Evolutionary conservation across 2,329 filamentous ascomycete species (phyloP), one percentile per base, ranked within the genome.

Genomic region (Eurotiales sp.): DNA sequence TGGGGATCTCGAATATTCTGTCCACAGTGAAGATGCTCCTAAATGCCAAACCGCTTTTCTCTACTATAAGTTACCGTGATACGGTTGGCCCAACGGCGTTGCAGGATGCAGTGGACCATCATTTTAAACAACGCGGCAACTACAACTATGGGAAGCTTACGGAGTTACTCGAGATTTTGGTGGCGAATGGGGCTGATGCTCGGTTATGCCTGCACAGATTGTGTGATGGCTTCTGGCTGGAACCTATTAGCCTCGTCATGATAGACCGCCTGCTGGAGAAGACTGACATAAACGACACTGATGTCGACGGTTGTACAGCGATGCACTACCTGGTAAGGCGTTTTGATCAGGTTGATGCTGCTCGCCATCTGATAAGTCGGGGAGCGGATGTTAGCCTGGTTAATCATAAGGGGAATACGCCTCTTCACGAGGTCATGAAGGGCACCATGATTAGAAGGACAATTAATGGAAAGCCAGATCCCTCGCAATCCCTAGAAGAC

Each of bases 401-500:
- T 39, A 56, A 59, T 51, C 43, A 46, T 19, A 39, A 54, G 19
- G 58, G 58, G n/a, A 57, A 63, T 22, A 61, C 58, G 34, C 56
- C 54, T 1, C 43, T 62, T 15, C 60, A 63, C 55, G 52, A 55
- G 53, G 59, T 54, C 29, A 54, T 56, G 51, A 43, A 51, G 3
- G 53, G 55, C 29, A 44, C 43, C 40, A 11, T 51, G 29, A 29
- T 37, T 22, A 22, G 45, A 14, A 36, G 40, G 39, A 46, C 29
- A 10, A 39, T 14, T 30, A 6, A 19, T 22, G 23, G 19, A 22
- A 19, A 14, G 23, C 19, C 19, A 22, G 19, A 22, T 8, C 21
- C 12, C 19, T 1, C 14, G 21, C 17, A 15, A 39, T 17, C 37
- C 21, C 12, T 8, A 22, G 17, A 5, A 4, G 25, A 14, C n/a